Conservation (phyloP, 2,329 filamentous ascomycete genomes). For the Chaetoscypha palmicola region DNA sequence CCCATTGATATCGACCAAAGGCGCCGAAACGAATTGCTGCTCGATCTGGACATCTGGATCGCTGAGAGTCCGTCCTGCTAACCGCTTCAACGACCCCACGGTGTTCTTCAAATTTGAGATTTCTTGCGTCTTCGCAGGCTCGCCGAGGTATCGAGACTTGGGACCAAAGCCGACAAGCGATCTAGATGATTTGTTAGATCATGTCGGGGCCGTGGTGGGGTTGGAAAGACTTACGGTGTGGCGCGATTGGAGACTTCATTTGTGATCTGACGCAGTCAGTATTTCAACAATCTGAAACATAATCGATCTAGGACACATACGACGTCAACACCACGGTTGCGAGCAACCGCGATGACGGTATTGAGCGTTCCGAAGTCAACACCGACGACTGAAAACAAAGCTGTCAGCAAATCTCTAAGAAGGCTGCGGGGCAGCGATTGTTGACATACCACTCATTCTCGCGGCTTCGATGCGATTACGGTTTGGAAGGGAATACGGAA, state of each 20-base stretch:
- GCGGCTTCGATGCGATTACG: conserved; percentile 1
- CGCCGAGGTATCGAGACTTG: conserved; percentile 89
- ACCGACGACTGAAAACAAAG: conserved; percentile 27
- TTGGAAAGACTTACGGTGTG: conserved; percentile 70
- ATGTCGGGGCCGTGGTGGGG: neutral
- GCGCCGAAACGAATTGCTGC: conserved; percentile 81
- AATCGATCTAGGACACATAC: conserved; percentile 54
- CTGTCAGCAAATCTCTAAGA: conserved; percentile 14
- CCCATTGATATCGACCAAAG: conserved; percentile 83
- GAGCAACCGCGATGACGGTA: conserved; percentile 94
- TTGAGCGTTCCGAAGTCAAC: conserved; percentile 89
- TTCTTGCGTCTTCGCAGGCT: conserved; percentile 96
- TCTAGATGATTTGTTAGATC: conserved; percentile 39
- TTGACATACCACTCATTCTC: conserved; percentile 24
- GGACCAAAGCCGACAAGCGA: conserved; percentile 92
- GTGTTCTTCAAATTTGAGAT: conserved; percentile 99
- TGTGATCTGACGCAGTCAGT: conserved; percentile 62
- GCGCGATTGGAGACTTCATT: conserved; percentile 99
- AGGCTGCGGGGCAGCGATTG: conserved; percentile 7
- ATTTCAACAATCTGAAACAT: conserved; percentile 17
- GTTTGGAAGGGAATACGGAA: neutral
- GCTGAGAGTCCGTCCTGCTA: conserved; percentile 76
- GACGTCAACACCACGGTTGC: conserved; percentile 98
- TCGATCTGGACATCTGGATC: conserved; percentile 93
- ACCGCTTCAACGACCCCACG: conserved; percentile 83